Base-by-base conservation (phyloP, 208 protist species). In the Trypanosomatidae sp. region DNA sequence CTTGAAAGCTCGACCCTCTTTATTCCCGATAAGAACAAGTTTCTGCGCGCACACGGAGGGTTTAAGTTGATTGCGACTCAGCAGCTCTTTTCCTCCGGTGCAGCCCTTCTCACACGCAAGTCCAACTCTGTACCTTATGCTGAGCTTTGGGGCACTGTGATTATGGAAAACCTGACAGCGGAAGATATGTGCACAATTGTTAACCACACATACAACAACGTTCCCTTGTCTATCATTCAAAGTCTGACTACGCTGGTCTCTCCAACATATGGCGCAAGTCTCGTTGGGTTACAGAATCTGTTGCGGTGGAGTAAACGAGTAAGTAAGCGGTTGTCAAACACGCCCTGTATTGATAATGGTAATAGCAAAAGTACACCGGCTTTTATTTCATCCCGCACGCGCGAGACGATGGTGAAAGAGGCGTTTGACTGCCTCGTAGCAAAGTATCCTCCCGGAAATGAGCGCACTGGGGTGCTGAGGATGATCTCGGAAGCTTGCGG, bases 1-100 rank as follows among this genome's bases (percentile, higher is more conserved):
- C 79, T 99, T 2, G 98, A 99, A 70, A 94, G 89, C 49, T 76
- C 94, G 15, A 91, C 86, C 28, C 85, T 99, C 33, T 99, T 99
- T 78, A 87, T 99, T 60, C 92, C 99, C 0, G 95, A 98, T 43
- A 95, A 99, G 69, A 98, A 97, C 76, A 90, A 95, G 66, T 86
- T 90, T 28, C 90, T 99, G 62, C 41, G 73, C 6, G 87, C 91
- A 15, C 92, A 97, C 71, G 82, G 85, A 5, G 85, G 89, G 49
- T 98, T 98, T 69, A 94, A 92, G 60, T 83, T 98, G 30, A 91
- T 98, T 67, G 95, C 91, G 2, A 98, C 95, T 15, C 91, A 96
- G 67, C 89, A 93, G 70, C 74, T 96, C 25, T 87, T 87, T 67
- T 62, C 79, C 13, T 84, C 87, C 39, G 91, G 90, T 10, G 66